phyloP scores from a whole-genome alignment of 306 rosid species.

The Vigna nakashimae region DNA sequence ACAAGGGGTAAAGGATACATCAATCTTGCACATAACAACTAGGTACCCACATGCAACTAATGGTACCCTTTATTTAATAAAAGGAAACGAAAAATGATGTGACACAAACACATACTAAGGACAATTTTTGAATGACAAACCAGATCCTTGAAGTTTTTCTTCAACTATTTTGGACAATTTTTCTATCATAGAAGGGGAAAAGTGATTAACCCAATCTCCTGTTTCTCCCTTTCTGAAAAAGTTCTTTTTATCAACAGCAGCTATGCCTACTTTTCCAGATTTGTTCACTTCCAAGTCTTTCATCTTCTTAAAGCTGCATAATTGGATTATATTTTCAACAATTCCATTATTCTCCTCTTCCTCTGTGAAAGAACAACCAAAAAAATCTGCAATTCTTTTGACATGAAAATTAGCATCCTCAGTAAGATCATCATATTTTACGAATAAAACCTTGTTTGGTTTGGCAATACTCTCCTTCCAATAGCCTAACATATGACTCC shows the following conservation, averaged over 20 bases:
- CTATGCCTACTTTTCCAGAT: background rate
- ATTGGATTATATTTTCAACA: background rate
- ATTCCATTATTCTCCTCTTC: background rate
- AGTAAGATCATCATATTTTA: background rate
- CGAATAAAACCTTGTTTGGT: background rate
- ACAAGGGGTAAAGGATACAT: too few relatives aligned
- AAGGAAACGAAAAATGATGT: too few relatives aligned
- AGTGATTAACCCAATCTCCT: background rate
- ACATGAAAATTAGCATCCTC: background rate
- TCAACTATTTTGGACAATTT: too few relatives aligned
- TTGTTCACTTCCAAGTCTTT: background rate
- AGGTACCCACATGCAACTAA: too few relatives aligned
- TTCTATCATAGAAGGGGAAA: background rate
- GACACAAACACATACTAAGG: too few relatives aligned
- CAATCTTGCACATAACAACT: too few relatives aligned
- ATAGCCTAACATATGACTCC: too few relatives aligned
- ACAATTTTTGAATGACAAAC: too few relatives aligned
- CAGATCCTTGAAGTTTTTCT: too few relatives aligned
- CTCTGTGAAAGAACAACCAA: background rate
- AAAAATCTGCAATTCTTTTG: background rate
- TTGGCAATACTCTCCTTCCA: background rate
- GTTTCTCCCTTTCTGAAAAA: background rate
- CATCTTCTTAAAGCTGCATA: background rate
- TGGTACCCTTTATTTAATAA: too few relatives aligned
- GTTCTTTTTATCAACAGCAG: background rate